Base-by-base conservation (phyloP, 2,329 filamentous ascomycete genomes). In the Fusarium sp. region DNA sequence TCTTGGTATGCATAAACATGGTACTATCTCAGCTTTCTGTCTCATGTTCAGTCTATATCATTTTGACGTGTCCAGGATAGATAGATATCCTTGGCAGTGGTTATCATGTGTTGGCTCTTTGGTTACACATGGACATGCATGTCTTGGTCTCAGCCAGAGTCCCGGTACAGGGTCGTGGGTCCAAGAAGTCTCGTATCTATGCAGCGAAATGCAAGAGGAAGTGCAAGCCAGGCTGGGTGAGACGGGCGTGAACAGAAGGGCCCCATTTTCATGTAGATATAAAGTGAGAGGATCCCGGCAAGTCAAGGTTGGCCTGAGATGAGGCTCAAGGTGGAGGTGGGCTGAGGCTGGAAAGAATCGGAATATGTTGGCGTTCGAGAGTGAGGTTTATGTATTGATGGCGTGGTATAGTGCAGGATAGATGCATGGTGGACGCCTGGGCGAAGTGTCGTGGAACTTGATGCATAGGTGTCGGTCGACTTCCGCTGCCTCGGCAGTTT, bases 1-100 rank as follows among this genome's bases (percentile, higher is more conserved):
- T 61, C 27, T 27, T 27, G 42, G 60, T 64, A 50, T 63, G 65
- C 20, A 68, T 56, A 22, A 58, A 27, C 58, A 66, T 76, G 13
- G 52, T 75, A 60, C 31, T 63, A 25, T 25, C 22, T n/a, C 22
- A 18, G 13, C n/a, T 18, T 27, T 22, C 5, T 36, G 10, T 27
- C 5, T 36, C 35, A 36, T 35, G n/a, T 27, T 42, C 5, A 22
- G 22, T 11, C 4, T 14, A 18, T 22, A 14, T 2, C 25, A 5
- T 9, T 40, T 42, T 31, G 25, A 31, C 25, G 5, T 40, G 36
- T 42, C 18, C 18, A 27, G 27, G 35, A 40, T 54, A 36, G 35
- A 40, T 54, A 33, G 20, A 8, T 20, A 16, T 18, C 2, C 11
- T 50, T 50, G 45, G 25, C 20, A 68, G 38, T 42, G 29, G 25